A percentile compares a stretch with the other conserved stretches of the same genome.
These are phyloP conservation scores for Giardia muris DNA, from an alignment of 208 protist genomes.

Conservation along the genomic window DNA sequence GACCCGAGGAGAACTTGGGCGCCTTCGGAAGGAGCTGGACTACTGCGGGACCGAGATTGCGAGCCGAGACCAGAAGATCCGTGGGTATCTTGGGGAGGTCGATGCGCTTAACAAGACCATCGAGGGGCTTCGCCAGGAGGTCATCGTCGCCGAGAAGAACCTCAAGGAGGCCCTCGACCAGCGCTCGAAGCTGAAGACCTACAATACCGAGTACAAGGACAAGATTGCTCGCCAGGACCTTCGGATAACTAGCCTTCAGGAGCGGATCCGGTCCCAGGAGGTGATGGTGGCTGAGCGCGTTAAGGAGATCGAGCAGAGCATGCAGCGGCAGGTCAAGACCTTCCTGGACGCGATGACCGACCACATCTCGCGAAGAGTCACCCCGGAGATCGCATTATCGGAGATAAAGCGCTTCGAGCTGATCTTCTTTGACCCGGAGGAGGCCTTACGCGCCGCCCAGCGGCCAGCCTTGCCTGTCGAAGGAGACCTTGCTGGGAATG, in stretches of 20 bases:
- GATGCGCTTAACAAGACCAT: background rate
- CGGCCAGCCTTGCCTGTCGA: no score
- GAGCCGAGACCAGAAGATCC: background rate
- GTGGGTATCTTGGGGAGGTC: background rate
- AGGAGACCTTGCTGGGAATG: no score
- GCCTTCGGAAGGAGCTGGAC: background rate
- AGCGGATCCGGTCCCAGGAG: background rate
- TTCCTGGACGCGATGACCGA: background rate
- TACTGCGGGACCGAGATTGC: background rate
- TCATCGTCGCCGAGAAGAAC: background rate
- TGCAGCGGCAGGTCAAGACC: background rate
- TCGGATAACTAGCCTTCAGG: background rate
- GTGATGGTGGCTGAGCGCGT: background rate
- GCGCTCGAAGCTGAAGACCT: background rate
- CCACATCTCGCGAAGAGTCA: background rate
- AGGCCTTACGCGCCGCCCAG: no score
- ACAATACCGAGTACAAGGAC: background rate
- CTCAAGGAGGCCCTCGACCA: background rate
- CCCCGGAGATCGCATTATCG: background rate
- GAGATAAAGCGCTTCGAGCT: background rate
- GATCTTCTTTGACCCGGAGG: background rate
- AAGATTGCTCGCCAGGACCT: background rate
- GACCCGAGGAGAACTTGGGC: background rate
- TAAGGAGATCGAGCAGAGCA: background rate
- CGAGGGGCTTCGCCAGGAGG: background rate